These are phyloP conservation scores for Trypanosoma vivax DNA, from an alignment of 208 protist genomes.

Conservation along the genomic window DNA sequence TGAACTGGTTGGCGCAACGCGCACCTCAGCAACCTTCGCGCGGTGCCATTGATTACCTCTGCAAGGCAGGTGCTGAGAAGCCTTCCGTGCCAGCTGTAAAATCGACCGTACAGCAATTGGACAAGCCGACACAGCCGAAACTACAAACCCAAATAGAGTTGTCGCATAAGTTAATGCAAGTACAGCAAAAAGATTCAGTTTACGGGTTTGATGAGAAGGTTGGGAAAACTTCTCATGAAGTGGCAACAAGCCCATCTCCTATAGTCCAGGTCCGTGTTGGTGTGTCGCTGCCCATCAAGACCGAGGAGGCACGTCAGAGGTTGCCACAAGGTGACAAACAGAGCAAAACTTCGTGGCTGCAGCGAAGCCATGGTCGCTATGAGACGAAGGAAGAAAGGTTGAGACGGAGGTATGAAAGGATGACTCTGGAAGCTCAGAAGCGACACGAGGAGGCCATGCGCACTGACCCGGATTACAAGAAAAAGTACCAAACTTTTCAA, in stretches of 20 bases:
- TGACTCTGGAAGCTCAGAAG: conserved; percentile 32
- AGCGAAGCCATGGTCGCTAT: conserved; percentile 26
- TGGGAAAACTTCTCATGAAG: too few relatives aligned
- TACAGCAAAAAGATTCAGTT: too few relatives aligned
- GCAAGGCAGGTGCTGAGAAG: conserved; percentile 21
- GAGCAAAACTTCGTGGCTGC: conserved; percentile 4
- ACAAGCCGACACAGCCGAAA: conserved; percentile 21
- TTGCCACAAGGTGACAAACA: background rate
- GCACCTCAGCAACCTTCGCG: conserved; percentile 29
- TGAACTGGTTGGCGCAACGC: conserved; percentile 62
- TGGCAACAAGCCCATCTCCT: too few relatives aligned
- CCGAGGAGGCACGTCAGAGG: background rate
- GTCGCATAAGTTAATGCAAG: too few relatives aligned
- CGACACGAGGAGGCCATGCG: conserved; percentile 60
- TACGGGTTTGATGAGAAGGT: too few relatives aligned
- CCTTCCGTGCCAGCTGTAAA: background rate
- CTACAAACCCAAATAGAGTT: too few relatives aligned
- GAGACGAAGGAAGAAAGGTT: conserved; percentile 36
- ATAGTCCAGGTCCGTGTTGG: too few relatives aligned
- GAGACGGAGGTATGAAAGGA: conserved; percentile 20
- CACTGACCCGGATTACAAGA: conserved; percentile 61
- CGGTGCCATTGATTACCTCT: conserved; percentile 67
- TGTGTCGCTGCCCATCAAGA: too few relatives aligned
- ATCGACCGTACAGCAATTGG: conserved; percentile 22
- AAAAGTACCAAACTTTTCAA: conserved; percentile 56